Evolutionary conservation across 1,284 basidiomycete genomes (phyloP).

Genomic region (Athelia sp.): DNA sequence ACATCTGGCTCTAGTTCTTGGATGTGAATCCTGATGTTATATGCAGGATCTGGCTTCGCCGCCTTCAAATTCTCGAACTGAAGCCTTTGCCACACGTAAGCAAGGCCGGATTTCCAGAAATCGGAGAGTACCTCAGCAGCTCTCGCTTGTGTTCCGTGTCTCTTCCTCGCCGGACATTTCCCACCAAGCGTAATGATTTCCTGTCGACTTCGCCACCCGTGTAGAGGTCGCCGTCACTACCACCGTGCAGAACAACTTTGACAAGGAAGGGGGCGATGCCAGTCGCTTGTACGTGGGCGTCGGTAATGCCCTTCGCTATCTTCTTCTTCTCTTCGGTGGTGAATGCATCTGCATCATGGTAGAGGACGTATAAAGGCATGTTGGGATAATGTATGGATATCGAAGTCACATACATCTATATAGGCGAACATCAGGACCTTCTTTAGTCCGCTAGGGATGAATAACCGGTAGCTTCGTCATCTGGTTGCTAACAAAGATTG

Average conservation of each 20-base stretch:
- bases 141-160: neutral
- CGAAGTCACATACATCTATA: no score
- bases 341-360: no score
- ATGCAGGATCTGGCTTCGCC: neutral
- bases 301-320: no score
- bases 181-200: neutral
- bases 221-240: neutral
- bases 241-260: neutral
- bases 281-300: no score
- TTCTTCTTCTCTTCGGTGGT: no score
- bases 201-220: neutral
- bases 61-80: neutral
- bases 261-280: neutral
- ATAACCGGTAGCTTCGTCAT: no score
- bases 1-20: neutral
- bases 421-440: no score
- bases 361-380: no score
- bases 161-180: neutral
- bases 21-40: neutral
- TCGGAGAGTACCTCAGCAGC: neutral
- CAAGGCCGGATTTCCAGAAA: neutral
- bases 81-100: neutral
- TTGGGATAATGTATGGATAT: no score
- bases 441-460: no score
- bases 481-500: no score